Base-by-base conservation (phyloP, 306 rosid genomes). In the Rosa lucieae region DNA sequence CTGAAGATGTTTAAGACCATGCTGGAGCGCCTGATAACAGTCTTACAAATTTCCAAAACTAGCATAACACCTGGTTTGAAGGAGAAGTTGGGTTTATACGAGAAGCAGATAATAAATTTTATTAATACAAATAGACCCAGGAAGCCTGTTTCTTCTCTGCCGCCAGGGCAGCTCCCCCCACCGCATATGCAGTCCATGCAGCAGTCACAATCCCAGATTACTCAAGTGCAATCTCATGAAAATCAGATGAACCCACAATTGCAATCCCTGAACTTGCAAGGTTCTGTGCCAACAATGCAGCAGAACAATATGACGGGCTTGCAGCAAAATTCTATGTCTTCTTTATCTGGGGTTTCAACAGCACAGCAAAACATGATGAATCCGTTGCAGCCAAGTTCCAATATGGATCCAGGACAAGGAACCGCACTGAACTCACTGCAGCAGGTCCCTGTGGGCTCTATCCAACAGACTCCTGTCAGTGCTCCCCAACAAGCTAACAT, bases 181-280 rank as follows among this genome's bases (percentile, higher is more conserved):
- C 48, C 91, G 61, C 93, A 87, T 77, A 89, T 94, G 87, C 94
- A 94, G 43, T 48, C 94, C 73, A 83, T 89, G 82, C 84, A 88
- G 75, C 97, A 90, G 81, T 62, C 97, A 65, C 96, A 87, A 81
- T 76, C 97, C 67, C 96, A 90, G 77, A 83, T 82, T 77, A 70
- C 79, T 73, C 81, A 86, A 67, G 77, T 81, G 73, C 94, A 89
- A 81, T 84, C 97, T 73, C 92, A 86, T 79, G 99, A 91, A 83
- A 91, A 82, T 77, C 97, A 89, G 85, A 86, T 88, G 82, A 91
- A 79, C 83, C 79, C 92, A 49, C 96, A 90, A 85, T 23, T 90
- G 86, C 92, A 88, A 79, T 61, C 94, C 59, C 69, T 91, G 67
- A 90, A 88, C 67, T 77, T 78, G 70, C 94, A 87, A 85, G 80